phyloP scores from a whole-genome alignment of 805 yeast genomes.

The Isabelozyma heimii region DNA sequence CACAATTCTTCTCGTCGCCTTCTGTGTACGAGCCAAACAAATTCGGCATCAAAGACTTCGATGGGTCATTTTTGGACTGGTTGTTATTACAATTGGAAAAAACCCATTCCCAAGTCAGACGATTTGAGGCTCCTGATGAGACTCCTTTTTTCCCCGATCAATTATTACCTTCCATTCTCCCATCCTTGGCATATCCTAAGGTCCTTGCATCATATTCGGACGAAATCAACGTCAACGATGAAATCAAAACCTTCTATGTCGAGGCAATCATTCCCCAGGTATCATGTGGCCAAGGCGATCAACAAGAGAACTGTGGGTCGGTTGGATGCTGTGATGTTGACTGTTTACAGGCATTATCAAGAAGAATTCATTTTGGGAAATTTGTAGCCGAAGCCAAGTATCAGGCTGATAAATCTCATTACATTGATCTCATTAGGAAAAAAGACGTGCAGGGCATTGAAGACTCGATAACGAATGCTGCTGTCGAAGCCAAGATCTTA shows the following conservation, averaged over 20 bases:
- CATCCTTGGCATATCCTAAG: constrained; percentile 74
- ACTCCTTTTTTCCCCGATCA: constrained; percentile 79
- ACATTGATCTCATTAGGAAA: constrained; percentile 60
- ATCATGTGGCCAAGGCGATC: constrained; percentile 66
- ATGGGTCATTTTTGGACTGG: constrained; percentile 89
- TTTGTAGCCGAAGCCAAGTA: constrained; percentile 97
- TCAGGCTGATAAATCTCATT: constrained; percentile 60
- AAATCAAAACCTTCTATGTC: constrained; percentile 67
- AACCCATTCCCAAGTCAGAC: constrained; percentile 65
- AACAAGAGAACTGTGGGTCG: constrained; percentile 83
- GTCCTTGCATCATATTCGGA: constrained; percentile 72
- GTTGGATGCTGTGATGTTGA: constrained; percentile 84
- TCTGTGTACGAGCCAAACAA: constrained; percentile 65
- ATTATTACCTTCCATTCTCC: constrained; percentile 69
- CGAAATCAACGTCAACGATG: constrained; percentile 72
- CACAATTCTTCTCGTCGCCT: constrained; percentile 77
- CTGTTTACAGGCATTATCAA: constrained; percentile 79
- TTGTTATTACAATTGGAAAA: constrained; percentile 70
- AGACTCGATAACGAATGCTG: constrained; percentile 78
- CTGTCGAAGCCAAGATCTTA: constrained; percentile 82
- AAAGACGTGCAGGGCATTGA: constrained; percentile 73
- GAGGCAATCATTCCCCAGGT: constrained; percentile 73
- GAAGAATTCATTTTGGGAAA: constrained; percentile 95
- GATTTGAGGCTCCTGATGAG: constrained; percentile 95
- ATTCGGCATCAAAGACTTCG: constrained; percentile 60